phyloP scores from a whole-genome alignment of 1,139 yeast genomes.

The Zygosaccharomyces sapae region DNA sequence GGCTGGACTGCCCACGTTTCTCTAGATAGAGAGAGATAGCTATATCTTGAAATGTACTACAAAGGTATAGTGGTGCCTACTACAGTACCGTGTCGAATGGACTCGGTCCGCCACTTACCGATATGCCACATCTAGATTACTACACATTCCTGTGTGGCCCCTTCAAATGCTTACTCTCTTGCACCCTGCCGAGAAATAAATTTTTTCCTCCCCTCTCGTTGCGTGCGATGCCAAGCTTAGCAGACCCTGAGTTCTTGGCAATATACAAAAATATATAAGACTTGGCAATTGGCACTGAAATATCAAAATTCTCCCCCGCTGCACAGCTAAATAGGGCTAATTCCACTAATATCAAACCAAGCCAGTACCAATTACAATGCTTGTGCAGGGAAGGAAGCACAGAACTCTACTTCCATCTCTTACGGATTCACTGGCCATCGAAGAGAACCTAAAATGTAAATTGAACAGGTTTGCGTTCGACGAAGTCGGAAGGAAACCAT shows the following conservation, averaged over 20 bases:
- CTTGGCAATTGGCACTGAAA: background rate
- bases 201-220: background rate
- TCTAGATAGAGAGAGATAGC: too few relatives aligned
- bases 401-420: conserved; percentile 21
- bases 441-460: conserved; percentile 20
- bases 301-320: too few relatives aligned
- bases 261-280: background rate
- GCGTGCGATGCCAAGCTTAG: conserved; percentile 5
- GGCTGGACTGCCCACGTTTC: too few relatives aligned
- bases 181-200: conserved; percentile 8
- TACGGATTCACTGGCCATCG: conserved; percentile 16
- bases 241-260: conserved; percentile 7
- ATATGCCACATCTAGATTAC: background rate
- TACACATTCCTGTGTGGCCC: too few relatives aligned
- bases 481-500: conserved; percentile 2
- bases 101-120: background rate
- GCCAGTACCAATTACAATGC: background rate
- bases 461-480: conserved; percentile 17
- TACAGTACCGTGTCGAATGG: too few relatives aligned
- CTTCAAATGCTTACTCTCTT: background rate
- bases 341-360: too few relatives aligned
- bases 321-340: too few relatives aligned
- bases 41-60: too few relatives aligned
- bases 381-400: conserved; percentile 15
- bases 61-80: too few relatives aligned